Evolutionary conservation across 495 filamentous ascomycete species (phyloP), one percentile per base, ranked within the genome.

Genomic region (Aspergillus panamensis): DNA sequence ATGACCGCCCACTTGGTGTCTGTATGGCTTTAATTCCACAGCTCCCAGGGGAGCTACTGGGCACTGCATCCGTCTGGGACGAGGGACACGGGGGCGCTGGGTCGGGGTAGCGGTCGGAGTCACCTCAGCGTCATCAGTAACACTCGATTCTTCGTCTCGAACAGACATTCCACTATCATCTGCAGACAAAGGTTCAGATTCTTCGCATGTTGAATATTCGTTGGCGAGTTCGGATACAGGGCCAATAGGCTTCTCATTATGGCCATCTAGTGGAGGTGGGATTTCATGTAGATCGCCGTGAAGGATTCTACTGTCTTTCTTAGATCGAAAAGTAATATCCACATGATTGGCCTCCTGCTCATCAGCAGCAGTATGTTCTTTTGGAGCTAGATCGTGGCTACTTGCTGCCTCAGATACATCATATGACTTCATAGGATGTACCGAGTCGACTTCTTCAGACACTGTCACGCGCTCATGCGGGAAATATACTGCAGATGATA

Each of bases 1-100:
- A 73, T 98, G 94, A 1, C 94, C 94, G 17, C 94, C 94, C 53
- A 98, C 94, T 69, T 98, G 94, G 71, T 98, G 94, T 44, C 90
- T 89, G 70, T 96, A 98, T 6, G 94, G 94, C 60, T 97, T 96
- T 60, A 98, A 77, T 69, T 97, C 93, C 61, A 98, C 95, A 12
- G 93, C 93, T 16, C 93, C 90, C 20, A 95, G 72, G 14, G 92
- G 92, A 55, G 80, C 84, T 12, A 67, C 56, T n/a, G 62, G 58
- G 20, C 60, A 57, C 19, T 69, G 55, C 53, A 70, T 72, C 50
- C 69, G 72, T 29, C 67, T 68, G 20, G 63, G 62, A 12, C 69
- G 68, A 13, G 66, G 68, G 60, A 71, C 56, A 56, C 74, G 69
- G 13, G 68, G 63, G 14, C 63, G 58, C 47, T 69, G 76, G 25